Evolutionary conservation across 345 rosid genomes (phyloP).

Genomic region (Syzygium oleosum): DNA sequence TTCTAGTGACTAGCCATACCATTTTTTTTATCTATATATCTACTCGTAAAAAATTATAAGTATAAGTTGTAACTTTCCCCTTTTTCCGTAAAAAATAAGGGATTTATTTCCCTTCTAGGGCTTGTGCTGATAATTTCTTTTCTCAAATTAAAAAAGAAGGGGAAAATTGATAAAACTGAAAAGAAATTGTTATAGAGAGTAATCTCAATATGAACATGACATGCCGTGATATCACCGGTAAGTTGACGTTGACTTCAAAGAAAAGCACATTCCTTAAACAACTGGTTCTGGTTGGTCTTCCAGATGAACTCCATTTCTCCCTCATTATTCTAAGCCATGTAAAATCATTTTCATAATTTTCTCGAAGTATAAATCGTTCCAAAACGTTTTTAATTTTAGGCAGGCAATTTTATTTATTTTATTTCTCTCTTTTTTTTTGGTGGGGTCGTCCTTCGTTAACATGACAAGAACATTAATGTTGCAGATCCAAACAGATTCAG

Average conservation of each 20-base stretch:
- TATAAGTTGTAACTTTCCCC: background rate
- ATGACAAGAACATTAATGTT: background rate
- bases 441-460: background rate
- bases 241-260: background rate
- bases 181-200: background rate
- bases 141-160: background rate
- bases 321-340: background rate
- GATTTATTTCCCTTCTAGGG: background rate
- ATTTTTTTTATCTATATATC: background rate
- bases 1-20: background rate
- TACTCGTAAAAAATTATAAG: background rate
- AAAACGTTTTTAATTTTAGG: background rate
- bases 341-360: background rate
- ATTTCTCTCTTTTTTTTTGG: background rate
- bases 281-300: background rate
- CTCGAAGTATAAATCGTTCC: background rate
- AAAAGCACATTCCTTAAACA: background rate
- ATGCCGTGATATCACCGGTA: background rate
- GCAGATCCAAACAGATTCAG: conserved; percentile 60
- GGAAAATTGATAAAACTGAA: background rate
- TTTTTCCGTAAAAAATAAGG: background rate
- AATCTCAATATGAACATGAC: background rate
- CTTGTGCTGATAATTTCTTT: background rate
- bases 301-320: background rate
- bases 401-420: background rate